Conservation (phyloP, 176 grass and related monocot genomes). For the Canna indica region DNA sequence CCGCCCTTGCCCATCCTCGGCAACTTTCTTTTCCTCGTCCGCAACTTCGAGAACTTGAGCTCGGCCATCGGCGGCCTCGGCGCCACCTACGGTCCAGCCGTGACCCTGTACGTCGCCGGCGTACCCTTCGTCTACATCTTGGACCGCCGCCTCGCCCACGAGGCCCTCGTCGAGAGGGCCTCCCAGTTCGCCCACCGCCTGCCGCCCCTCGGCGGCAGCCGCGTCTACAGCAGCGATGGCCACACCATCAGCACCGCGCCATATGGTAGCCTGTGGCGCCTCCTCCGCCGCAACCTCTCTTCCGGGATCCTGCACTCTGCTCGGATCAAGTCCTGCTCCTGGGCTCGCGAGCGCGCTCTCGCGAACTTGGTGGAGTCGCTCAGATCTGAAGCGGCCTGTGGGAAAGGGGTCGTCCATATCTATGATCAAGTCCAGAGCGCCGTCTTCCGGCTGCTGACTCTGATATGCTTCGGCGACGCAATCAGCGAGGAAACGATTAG, state of each 20-base stretch:
- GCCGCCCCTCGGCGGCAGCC: neutral
- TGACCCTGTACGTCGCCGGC: constrained; percentile 32
- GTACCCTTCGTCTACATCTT: constrained; percentile 32
- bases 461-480: constrained; percentile 40
- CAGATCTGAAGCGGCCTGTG: too few relatives aligned
- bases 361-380: too few relatives aligned
- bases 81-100: constrained; percentile 25
- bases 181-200: neutral
- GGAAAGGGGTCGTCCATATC: too few relatives aligned
- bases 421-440: constrained; percentile 5
- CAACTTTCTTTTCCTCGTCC: constrained; percentile 22
- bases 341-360: neutral
- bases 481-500: neutral
- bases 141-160: constrained; percentile 35
- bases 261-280: neutral
- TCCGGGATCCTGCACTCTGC: neutral
- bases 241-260: neutral
- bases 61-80: constrained; percentile 27
- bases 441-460: constrained; percentile 40
- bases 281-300: neutral
- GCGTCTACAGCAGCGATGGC: neutral
- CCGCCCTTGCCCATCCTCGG: constrained; percentile 32
- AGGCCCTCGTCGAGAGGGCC: constrained; percentile 27
- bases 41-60: constrained; percentile 12
- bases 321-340: neutral